These are phyloP conservation scores for Chaetoscypha palmicola DNA, from an alignment of 2,329 filamentous ascomycete genomes.

Conservation along the genomic window DNA sequence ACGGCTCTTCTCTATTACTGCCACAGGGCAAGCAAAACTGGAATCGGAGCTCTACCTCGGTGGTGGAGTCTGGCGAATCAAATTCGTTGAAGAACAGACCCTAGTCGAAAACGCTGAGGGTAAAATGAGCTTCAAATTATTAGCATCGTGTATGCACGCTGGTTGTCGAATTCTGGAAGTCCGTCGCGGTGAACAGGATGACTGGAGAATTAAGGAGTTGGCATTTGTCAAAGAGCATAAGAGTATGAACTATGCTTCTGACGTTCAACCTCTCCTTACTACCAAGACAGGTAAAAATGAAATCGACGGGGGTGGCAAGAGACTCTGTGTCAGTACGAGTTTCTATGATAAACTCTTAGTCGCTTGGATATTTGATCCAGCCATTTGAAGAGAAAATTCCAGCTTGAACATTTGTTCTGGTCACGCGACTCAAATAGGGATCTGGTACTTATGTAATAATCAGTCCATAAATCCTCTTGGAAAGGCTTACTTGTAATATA, in stretches of 20 bases:
- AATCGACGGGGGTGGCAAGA: conserved; percentile 14
- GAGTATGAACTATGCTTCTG: conserved; percentile 74
- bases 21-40: conserved; percentile 35
- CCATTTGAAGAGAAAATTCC: too few species aligned
- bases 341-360: conserved; percentile 70
- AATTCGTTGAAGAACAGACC: conserved; percentile 41
- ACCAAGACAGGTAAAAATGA: not conserved
- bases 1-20: conserved; percentile 50
- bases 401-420: too few species aligned
- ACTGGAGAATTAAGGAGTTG: conserved; percentile 58
- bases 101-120: conserved; percentile 6
- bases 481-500: too few species aligned
- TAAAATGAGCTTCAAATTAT: conserved; percentile 40
- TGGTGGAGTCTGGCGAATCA: conserved; percentile 86
- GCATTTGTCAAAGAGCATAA: conserved; percentile 75
- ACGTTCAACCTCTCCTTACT: conserved; percentile 45
- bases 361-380: conserved; percentile 48
- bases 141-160: conserved; percentile 92
- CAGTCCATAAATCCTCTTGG: too few species aligned
- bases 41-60: conserved; percentile 60
- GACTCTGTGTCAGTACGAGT: conserved; percentile 60
- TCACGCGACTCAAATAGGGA: too few species aligned
- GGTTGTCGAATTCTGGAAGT: conserved; percentile 62
- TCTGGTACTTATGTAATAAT: too few species aligned
- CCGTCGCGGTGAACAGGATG: conserved; percentile 18